Conservation (phyloP, 768 basidiomycete species). For the Tubosaeta sp. region DNA sequence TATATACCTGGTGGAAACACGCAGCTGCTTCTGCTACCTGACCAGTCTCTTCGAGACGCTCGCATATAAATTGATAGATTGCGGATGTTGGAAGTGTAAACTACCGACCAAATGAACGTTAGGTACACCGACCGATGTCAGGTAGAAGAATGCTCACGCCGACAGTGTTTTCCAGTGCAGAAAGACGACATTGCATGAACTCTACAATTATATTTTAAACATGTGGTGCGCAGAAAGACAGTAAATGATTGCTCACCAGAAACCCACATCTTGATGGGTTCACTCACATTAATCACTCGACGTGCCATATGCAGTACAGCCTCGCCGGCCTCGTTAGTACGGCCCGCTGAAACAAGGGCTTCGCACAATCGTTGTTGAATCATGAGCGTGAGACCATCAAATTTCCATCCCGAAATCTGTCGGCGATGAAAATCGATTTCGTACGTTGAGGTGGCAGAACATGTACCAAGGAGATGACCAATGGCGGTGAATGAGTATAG, state of each 20-base stretch:
- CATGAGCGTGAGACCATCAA: not conserved
- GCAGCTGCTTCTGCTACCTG: too few relatives aligned
- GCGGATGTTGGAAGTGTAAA: not conserved
- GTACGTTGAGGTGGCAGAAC: not conserved
- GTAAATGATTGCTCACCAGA: too few relatives aligned
- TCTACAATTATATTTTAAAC: not conserved
- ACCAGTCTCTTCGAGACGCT: too few relatives aligned
- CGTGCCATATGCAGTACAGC: too few relatives aligned
- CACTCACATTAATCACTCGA: too few relatives aligned
- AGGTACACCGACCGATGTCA: not conserved
- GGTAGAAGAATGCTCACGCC: not conserved
- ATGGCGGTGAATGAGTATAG: not conserved
- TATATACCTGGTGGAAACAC: too few relatives aligned
- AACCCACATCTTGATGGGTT: too few relatives aligned
- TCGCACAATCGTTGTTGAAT: slow-evolving; percentile 1
- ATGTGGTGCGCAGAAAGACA: not conserved
- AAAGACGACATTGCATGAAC: not conserved
- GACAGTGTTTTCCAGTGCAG: not conserved
- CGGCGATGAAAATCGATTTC: not conserved
- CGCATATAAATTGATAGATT: not conserved
- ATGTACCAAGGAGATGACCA: not conserved
- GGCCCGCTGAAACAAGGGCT: not conserved
- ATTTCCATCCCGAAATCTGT: slow-evolving; percentile 1
- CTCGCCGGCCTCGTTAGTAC: not conserved
- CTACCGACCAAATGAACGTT: not conserved